Evolutionary conservation across 1,139 yeast species (phyloP).

Genomic region (Scheffersomyces insectosa): DNA sequence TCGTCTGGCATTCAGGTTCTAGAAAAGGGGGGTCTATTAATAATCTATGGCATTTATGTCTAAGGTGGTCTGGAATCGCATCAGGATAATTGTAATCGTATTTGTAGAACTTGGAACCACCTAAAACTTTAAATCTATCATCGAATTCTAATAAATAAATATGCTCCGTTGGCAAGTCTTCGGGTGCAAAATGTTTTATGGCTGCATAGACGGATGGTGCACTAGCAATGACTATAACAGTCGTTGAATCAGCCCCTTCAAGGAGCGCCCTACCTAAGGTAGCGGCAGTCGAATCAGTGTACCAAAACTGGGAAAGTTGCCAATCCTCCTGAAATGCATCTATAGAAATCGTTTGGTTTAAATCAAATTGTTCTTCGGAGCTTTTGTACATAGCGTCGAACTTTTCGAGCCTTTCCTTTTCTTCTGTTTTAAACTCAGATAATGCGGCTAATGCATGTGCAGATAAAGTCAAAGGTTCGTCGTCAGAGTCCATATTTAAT

Average conservation of each 20-base stretch:
- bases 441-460: constrained; percentile 77
- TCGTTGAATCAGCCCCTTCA: constrained; percentile 71
- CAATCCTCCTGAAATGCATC: constrained; percentile 83
- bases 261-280: constrained; percentile 66
- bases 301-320: constrained; percentile 94
- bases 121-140: constrained; percentile 68
- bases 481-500: constrained; percentile 37
- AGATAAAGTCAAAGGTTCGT: constrained; percentile 53
- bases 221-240: constrained; percentile 74
- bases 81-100: constrained; percentile 78
- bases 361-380: constrained; percentile 57
- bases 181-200: constrained; percentile 52
- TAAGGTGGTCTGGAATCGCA: constrained; percentile 56
- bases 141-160: constrained; percentile 80
- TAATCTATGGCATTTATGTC: constrained; percentile 68
- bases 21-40: constrained; percentile 88
- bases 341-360: constrained; percentile 37
- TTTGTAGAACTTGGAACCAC: constrained; percentile 67
- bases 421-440: constrained; percentile 69
- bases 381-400: constrained; percentile 57
- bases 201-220: constrained; percentile 95
- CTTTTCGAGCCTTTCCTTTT: constrained; percentile 55
- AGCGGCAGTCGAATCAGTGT: constrained; percentile 69
- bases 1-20: constrained; percentile 76
- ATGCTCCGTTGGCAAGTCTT: constrained; percentile 61